Conservation (phyloP, 805 yeast genomes). For the Zygosaccharomyces siamensis region DNA sequence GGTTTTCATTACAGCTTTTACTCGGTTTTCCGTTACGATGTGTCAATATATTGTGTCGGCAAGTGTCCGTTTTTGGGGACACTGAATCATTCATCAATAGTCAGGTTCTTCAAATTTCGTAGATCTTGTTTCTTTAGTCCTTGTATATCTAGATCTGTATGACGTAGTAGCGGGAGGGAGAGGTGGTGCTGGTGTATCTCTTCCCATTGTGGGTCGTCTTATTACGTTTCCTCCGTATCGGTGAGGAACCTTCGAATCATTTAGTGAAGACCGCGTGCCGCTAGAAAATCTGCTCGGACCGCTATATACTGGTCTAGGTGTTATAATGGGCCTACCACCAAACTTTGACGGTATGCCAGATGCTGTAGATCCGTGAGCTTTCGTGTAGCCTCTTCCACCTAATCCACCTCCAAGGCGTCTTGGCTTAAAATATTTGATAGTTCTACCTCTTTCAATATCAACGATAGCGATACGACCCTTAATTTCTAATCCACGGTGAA, state of each 20-base stretch:
- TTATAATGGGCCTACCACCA: slow-evolving; percentile 3
- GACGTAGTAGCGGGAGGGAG: slow-evolving; percentile 9
- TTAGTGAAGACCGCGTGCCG: background rate
- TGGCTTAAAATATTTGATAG: slow-evolving; percentile 65
- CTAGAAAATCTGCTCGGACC: slow-evolving; percentile 17
- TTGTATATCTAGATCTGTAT: slow-evolving; percentile 24
- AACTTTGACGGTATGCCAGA: slow-evolving; percentile 1
- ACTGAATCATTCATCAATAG: background rate
- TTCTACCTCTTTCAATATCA: slow-evolving; percentile 67
- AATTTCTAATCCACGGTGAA: slow-evolving; percentile 45
- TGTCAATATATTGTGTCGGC: too few relatives aligned
- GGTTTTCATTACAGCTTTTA: background rate
- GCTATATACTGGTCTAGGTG: slow-evolving; percentile 10
- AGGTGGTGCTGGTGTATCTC: background rate
- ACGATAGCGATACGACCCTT: slow-evolving; percentile 55
- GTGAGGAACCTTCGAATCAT: background rate
- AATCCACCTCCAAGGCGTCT: slow-evolving; percentile 83
- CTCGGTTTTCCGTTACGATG: background rate
- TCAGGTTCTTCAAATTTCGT: slow-evolving; percentile 19
- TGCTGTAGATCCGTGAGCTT: background rate
- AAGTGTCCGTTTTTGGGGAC: background rate
- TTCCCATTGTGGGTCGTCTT: slow-evolving; percentile 1
- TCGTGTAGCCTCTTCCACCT: slow-evolving; percentile 71
- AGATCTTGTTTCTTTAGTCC: slow-evolving; percentile 13
- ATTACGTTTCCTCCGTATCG: background rate